Conservation (phyloP, 257 asterid genomes). For the Mitragyna speciosa region DNA sequence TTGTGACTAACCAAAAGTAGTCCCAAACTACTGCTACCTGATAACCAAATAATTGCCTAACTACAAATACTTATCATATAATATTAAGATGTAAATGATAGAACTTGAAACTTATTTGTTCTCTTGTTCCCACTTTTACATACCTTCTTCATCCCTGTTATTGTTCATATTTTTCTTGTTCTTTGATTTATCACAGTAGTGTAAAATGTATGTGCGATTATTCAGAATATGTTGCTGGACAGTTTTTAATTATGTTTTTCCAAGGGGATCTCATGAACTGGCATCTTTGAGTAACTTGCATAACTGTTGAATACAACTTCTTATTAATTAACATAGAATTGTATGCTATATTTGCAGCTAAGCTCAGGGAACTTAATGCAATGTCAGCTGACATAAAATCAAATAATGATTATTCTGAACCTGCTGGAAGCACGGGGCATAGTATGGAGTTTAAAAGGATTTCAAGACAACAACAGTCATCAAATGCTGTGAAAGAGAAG, state of each 20-base stretch:
- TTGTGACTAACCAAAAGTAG: neutral
- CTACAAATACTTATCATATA: neutral
- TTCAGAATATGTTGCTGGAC: neutral
- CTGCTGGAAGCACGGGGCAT: slow-evolving; percentile 40
- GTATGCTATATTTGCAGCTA: slow-evolving; percentile 12
- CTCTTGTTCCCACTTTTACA: neutral
- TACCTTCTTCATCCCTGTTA: neutral
- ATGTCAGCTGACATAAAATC: slow-evolving; percentile 34
- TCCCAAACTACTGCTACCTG: neutral
- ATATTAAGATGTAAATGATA: neutral
- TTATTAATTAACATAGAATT: neutral
- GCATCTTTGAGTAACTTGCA: neutral
- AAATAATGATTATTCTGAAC: slow-evolving; percentile 30
- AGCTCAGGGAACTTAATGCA: slow-evolving; percentile 24
- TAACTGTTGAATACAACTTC: neutral
- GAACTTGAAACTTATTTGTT: neutral
- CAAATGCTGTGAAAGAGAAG: slow-evolving; percentile 34
- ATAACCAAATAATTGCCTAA: neutral
- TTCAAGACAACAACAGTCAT: slow-evolving; percentile 23
- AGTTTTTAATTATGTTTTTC: neutral
- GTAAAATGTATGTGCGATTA: neutral
- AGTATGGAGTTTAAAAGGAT: slow-evolving; percentile 32
- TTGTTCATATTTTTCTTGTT: neutral
- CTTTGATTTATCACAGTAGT: neutral
- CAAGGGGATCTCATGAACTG: neutral